Evolutionary conservation across 73 alveolate genomes (phyloP), one percentile per base, ranked within the genome.

Genomic region (Blepharisma stoltei): DNA sequence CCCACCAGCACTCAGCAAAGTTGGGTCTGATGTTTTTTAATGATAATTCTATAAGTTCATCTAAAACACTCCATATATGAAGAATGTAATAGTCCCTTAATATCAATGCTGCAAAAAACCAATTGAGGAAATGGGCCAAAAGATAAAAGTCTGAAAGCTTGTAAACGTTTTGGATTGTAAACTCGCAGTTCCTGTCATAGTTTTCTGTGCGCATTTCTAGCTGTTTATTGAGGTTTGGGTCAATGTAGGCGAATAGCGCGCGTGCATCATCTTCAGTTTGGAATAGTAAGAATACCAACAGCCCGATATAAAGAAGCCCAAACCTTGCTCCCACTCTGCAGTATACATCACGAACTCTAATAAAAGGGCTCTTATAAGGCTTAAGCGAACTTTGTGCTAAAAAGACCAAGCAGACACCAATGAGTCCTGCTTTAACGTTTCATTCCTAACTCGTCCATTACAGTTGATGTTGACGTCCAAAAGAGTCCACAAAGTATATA

Each of bases 1-100:
- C 94, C 94, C 94, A 87, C 94, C 94, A 87, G 83, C 94, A 87
- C 79, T 87, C 94, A 8, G 85, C 41, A 68, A 87, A 87, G 54
- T 87, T 88, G 8, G 94, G 94, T 1, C 88, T 71, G 7, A 78
- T 87, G 67, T 87, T 83, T 50, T 87, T 81, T 55, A 83, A 83
- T 6, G 89, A 78, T 21, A 87, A 77, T 54, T 87, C 94, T 23
- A 92, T 69, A n/a, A 89, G 47, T 78, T 92, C 98, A 76, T 92
- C 96, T 27, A 88, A 85, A 46, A 92, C 50, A 75, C 90, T 76
- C 98, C 98, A 92, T 68, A 85, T 52, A 75, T 92, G 93, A n/a
- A 87, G 85, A 14, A 89, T 23, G 73, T 68, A 76, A 38, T 90
- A 82, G 76, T 92, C 98, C 76, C 98, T 83, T 7, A 92, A 20